These are phyloP conservation scores for Cornus kousa DNA, from an alignment of 148 eudicot genomes.

Conservation along the genomic window DNA sequence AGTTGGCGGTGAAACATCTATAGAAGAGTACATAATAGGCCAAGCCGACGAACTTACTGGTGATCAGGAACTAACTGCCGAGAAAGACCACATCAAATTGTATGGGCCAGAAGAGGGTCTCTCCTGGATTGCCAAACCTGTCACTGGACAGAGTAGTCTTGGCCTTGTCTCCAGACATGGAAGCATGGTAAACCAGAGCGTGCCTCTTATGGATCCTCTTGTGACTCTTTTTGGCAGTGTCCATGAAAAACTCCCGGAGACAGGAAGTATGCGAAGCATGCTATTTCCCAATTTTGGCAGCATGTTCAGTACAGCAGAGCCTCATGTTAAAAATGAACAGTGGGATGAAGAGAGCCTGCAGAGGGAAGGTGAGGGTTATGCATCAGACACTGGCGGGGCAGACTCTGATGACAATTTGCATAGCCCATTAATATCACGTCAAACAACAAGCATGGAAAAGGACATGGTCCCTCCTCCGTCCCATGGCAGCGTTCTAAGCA, in stretches of 20 bases:
- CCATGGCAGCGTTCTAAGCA: slow-evolving; percentile 42
- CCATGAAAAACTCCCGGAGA: slow-evolving; percentile 69
- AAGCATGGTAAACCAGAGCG: slow-evolving; percentile 47
- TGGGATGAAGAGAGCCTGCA: slow-evolving; percentile 77
- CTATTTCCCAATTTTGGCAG: slow-evolving; percentile 71
- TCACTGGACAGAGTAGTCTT: slow-evolving; percentile 54
- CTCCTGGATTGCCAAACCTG: slow-evolving; percentile 82
- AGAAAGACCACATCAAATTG: slow-evolving; percentile 49
- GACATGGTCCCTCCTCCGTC: slow-evolving; percentile 38
- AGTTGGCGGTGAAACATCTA: slow-evolving; percentile 68
- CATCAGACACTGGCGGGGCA: slow-evolving; percentile 34
- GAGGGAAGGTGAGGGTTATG: slow-evolving; percentile 42
- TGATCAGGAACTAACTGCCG: slow-evolving; percentile 34
- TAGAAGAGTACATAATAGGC: slow-evolving; percentile 77
- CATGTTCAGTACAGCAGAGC: slow-evolving; percentile 56
- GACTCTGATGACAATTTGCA: slow-evolving; percentile 63
- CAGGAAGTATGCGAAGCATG: slow-evolving; percentile 64
- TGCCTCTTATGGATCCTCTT: slow-evolving; percentile 62
- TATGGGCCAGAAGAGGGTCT: slow-evolving; percentile 58
- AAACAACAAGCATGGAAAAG: slow-evolving; percentile 56
- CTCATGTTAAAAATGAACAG: slow-evolving; percentile 42
- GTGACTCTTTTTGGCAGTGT: slow-evolving; percentile 81
- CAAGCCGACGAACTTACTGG: slow-evolving; percentile 47
- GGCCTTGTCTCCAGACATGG: slow-evolving; percentile 69
- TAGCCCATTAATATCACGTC: slow-evolving; percentile 67